A percentile compares a stretch with the other conserved stretches of the same genome.
These are phyloP conservation scores for Fusarium tanahbumbuense DNA, from an alignment of 2,329 filamentous ascomycete species.

Conservation along the genomic window DNA sequence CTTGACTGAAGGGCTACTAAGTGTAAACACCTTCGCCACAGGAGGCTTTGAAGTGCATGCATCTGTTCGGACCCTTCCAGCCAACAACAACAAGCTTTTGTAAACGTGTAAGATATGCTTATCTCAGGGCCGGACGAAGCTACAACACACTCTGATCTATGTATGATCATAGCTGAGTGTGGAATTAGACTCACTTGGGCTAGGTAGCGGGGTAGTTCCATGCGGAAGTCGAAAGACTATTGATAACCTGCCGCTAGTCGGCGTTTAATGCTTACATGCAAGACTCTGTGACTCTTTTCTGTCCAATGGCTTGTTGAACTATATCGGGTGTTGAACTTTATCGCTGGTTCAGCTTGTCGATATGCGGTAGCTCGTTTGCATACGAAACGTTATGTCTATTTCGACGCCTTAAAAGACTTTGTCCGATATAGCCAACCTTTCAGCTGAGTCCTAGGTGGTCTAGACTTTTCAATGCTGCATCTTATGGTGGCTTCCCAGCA, in stretches of 20 bases:
- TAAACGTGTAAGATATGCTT: no score
- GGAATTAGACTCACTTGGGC: neutral
- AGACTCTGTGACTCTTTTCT: neutral
- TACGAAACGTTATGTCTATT: neutral
- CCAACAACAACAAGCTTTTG: no score
- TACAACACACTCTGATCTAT: neutral
- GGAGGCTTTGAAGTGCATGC: no score
- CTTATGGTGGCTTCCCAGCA: neutral
- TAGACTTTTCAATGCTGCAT: fast-evolving
- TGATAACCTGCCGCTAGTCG: neutral
- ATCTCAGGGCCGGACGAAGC: no score
- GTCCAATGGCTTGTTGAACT: neutral
- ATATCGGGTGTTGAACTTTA: neutral
- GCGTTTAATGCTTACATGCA: neutral
- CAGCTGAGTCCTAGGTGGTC: neutral
- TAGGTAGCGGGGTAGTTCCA: neutral
- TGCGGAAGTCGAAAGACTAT: neutral
- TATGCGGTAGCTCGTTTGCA: neutral
- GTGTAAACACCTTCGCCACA: neutral
- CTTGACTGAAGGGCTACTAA: no score
- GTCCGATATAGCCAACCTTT: neutral
- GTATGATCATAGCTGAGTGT: neutral
- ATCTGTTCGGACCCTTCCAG: no score
- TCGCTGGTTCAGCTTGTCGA: neutral
- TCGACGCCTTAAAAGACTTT: neutral